phyloP scores from a whole-genome alignment of 1,284 basidiomycete species.

The Phlebopus sp. region DNA sequence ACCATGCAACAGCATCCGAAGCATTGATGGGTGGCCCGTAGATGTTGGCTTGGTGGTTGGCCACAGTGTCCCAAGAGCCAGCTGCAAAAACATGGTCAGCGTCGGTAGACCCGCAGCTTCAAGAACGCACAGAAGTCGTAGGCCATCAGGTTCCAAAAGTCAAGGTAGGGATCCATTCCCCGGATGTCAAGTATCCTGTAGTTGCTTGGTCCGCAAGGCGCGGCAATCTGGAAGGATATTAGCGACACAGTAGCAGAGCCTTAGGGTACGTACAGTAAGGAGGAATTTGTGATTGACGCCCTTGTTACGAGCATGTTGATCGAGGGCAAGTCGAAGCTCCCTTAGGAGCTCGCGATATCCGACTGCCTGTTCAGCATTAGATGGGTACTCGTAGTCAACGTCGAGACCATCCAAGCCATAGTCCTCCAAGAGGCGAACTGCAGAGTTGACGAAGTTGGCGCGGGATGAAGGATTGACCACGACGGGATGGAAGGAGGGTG shows the following conservation, averaged over 20 bases:
- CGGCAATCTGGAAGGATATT: slow-evolving; percentile 64
- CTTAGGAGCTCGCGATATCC: slow-evolving; percentile 72
- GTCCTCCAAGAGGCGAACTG: slow-evolving; percentile 82
- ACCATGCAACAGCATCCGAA: slow-evolving; percentile 73
- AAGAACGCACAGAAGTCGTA: slow-evolving; percentile 69
- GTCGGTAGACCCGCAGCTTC: slow-evolving; percentile 12
- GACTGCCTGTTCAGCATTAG: slow-evolving; percentile 63
- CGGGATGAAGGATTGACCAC: slow-evolving; percentile 64
- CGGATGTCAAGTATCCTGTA: slow-evolving; percentile 74
- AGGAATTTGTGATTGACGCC: slow-evolving; percentile 62
- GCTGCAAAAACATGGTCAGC: slow-evolving; percentile 40
- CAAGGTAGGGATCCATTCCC: slow-evolving; percentile 86
- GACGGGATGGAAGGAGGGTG: slow-evolving; percentile 73
- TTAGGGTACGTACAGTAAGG: slow-evolving; percentile 57
- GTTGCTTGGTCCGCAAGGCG: slow-evolving; percentile 89
- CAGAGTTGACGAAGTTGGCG: slow-evolving; percentile 73
- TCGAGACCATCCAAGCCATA: slow-evolving; percentile 73
- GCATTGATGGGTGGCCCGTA: slow-evolving; percentile 66
- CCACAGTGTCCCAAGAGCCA: slow-evolving; percentile 76
- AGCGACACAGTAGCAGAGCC: slow-evolving; percentile 2
- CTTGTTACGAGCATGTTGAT: slow-evolving; percentile 62
- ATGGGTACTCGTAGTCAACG: slow-evolving; percentile 85
- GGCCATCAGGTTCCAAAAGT: slow-evolving; percentile 98
- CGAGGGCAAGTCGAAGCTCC: slow-evolving; percentile 68
- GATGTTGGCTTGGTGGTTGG: slow-evolving; percentile 89